Conservation (phyloP, 768 basidiomycete genomes). For the Vararia minispora region DNA sequence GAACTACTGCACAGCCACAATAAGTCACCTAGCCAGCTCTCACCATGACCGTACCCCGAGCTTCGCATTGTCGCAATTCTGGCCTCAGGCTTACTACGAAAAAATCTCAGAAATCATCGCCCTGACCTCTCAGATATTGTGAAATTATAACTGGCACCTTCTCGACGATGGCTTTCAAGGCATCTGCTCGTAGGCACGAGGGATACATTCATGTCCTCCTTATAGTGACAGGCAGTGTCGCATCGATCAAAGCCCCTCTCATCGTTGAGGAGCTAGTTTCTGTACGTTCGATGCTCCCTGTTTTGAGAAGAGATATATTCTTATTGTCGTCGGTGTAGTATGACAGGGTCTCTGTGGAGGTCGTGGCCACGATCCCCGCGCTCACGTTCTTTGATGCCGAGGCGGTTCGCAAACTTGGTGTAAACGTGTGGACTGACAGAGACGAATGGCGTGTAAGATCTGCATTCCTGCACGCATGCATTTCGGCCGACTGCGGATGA, state of each 20-base stretch:
- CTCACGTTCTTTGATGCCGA: conserved; percentile 61
- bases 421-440: conserved; percentile 75
- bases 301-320: too few relatives aligned
- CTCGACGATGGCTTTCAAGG: too few relatives aligned
- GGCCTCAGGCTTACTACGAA: too few relatives aligned
- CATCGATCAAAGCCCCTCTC: conserved; percentile 86
- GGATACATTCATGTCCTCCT: conserved; percentile 60
- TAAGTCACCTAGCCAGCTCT: too few relatives aligned
- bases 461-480: background rate
- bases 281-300: conserved; percentile 39
- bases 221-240: conserved; percentile 90
- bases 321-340: too few relatives aligned
- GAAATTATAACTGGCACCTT: too few relatives aligned
- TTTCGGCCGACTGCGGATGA: background rate
- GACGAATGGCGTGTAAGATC: conserved; percentile 85
- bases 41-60: too few relatives aligned
- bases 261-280: conserved; percentile 69
- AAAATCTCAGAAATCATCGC: too few relatives aligned
- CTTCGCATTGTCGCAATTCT: too few relatives aligned
- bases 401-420: conserved; percentile 38
- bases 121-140: too few relatives aligned
- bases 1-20: too few relatives aligned
- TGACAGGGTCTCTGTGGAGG: conserved; percentile 62
- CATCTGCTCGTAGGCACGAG: conserved; percentile 21
- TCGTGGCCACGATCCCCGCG: conserved; percentile 71